phyloP scores from a whole-genome alignment of 192 early-diverging fungal genomes.

The Cetraspora pellucida region DNA sequence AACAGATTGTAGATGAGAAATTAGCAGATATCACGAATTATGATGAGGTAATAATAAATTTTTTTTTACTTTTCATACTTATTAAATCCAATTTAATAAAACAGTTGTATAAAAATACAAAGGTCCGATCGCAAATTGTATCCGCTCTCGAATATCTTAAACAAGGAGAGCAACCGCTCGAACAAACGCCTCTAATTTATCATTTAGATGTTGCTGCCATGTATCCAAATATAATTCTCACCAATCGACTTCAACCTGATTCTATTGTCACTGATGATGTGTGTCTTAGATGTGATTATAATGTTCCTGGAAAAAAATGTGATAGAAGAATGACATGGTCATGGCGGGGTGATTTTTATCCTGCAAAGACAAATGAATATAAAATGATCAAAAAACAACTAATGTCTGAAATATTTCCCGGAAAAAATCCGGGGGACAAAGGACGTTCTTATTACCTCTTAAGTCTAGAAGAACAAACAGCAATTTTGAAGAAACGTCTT shows the following conservation, averaged over 20 bases:
- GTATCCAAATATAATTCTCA: constrained; percentile 99
- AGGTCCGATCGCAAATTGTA: constrained; percentile 69
- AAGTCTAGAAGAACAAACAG: constrained; percentile 64
- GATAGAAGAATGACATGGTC: constrained; percentile 95
- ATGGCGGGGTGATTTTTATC: constrained; percentile 97
- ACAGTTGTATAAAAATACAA: neutral
- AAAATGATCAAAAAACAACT: constrained; percentile 88
- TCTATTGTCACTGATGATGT: constrained; percentile 87
- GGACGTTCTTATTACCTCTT: constrained; percentile 70
- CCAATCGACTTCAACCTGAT: constrained; percentile 97
- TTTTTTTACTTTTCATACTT: too few species aligned
- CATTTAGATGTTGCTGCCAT: constrained; percentile 99
- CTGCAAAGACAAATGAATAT: constrained; percentile 83
- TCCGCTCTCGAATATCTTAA: constrained; percentile 68
- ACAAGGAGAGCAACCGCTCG: constrained; percentile 71
- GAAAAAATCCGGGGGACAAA: constrained; percentile 55
- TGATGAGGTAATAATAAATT: too few species aligned
- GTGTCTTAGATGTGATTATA: constrained; percentile 93
- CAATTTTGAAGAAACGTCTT: constrained; percentile 76
- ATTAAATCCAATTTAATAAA: neutral
- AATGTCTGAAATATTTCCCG: constrained; percentile 78
- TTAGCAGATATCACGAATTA: too few species aligned
- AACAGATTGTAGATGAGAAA: too few species aligned
- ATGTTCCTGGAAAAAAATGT: constrained; percentile 82
- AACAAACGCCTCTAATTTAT: constrained; percentile 87